Evolutionary conservation across 495 filamentous ascomycete species (phyloP), one percentile per base, ranked within the genome.

Genomic region (Opeltia flavorubescens): DNA sequence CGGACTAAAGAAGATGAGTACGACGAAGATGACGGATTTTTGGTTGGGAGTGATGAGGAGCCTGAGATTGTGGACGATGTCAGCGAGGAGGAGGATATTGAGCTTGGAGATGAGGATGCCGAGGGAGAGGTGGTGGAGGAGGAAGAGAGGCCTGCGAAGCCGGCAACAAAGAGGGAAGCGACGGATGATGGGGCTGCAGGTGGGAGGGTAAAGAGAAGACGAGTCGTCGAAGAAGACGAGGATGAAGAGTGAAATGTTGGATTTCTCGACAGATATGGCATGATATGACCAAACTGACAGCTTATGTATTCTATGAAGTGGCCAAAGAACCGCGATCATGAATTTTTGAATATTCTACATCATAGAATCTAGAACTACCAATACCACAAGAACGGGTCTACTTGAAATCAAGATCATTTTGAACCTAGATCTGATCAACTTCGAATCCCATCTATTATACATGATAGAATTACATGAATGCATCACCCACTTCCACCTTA

Each of bases 1-100:
- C 66, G 71, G 21, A 73, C 71, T 15, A 71, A 74, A 18, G 76
- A 85, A 51, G 86, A 95, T 56, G 84, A 89, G 58, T 95, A 88
- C 55, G 83, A 87, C 50, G 75, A 80, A 56, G 81, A 85, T 21
- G 83, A 88, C 53, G 83, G 79, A 5, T 88, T 88, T 61, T 63
- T 88, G 46, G 83, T 83, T 8, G 74, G 72, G 29, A 86, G 81
- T 54, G 83, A 83, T 46, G 80, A 85, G 50, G 83, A 84, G 30
- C 63, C 77, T 7, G 78, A 77, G 51, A 67, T 72, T 26, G 71
- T 59, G 15, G 76, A 59, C 12, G 74, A 70, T 9, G 78, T 71
- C 23, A 80, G 80, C 4, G 80, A 80, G 2, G 80, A 77, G 5
- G 74, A 78, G 1, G 74, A 77, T 35, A 69, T 75, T 35, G 73